Evolutionary conservation across 345 rosid genomes (phyloP), one percentile per base, ranked within the genome.

Genomic region (Clausena lansium): DNA sequence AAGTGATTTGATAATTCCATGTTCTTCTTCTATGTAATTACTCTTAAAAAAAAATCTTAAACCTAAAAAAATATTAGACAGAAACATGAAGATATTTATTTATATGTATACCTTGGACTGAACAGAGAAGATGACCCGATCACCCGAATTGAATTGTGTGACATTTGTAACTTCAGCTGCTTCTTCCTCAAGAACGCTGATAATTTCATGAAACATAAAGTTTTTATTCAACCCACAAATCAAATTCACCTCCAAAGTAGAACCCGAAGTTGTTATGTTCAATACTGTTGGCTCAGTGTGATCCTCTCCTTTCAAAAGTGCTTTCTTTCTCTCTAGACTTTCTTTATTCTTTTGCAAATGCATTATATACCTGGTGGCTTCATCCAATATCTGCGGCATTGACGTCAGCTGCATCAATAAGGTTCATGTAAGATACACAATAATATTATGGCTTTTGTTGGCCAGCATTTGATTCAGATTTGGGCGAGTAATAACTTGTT

Each of bases 111-210:
- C 85, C 85, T 79, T 63, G 35, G 78, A 79, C 67, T 73, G 79
- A 30, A 77, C 32, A 15, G 70, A 59, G 80, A 75, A 72, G 78
- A 81, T 70, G 77, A 81, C 39, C 32, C 33, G 71, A 24, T 78
- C 79, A 5, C 73, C 80, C 2, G 41, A 65, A 33, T 8, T 41
- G 38, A 62, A 60, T 13, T 60, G 54, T 60, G 80, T 45, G 27
- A 74, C 78, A 62, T 57, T 64, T 5, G 82, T 60, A 67, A 85
- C 86, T 59, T 83, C 76, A 35, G 78, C 82, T 32, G 81, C 84
- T 80, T 81, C 84, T 22, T 85, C 84, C 35, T 85, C 59, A 32
- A 85, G 82, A 38, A 76, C 57, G n/a, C 55, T 74, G 22, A 81
- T 80, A 9, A 74, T 60, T 25, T 83, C 79, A 70, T 58, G 22